Evolutionary conservation across 352 stramenopile species (phyloP), one percentile per base, ranked within the genome.

Genomic region (Pythium rhizo-oryzae): DNA sequence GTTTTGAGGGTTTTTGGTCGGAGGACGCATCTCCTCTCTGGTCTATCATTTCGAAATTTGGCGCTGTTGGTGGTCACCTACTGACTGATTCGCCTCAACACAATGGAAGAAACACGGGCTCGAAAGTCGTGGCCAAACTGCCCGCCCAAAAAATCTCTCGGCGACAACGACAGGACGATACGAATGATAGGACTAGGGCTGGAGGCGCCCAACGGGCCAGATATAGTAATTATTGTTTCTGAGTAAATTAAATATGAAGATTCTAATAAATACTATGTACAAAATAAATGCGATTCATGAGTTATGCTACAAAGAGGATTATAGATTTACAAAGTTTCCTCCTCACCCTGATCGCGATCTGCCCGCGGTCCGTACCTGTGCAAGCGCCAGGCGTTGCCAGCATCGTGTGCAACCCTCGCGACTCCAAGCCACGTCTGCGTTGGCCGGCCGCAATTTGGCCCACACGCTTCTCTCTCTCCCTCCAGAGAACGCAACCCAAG

Each of bases 281-380:
- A 33, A 33, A 6, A 2, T 33, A 33, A 33, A 33, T 33, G 28
- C 28, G 28, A 47, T 47, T n/a, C 41, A 47, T 47, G 41, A 47
- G 41, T 47, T 47, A 47, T 19, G 13, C 5, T 47, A 8, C 18
- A 47, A n/a, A 47, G 15, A 46, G 39, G 6, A 21, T 47, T 8
- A n/a, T 7, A 19, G 15, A 16, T n/a, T 21, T 47, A 19, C 13
- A 47, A n/a, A 41, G 35, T 12, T 41, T 15, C 15, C 41, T 18
- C 41, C 2, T 21, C 35, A 41, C 35, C 41, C 15, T 47, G 41
- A 47, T 47, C 9, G 9, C 41, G 15, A 47, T 47, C 41, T 41
- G 35, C 35, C 33, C 35, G 8, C 50, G 28, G 25, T 58, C 51
- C 51, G 51, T 58, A 59, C 33, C 53, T 59, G 53, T 59, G 52